Percentiles rank a stretch among this genome's conserved stretches.
Evolutionary conservation across 805 yeast species (phyloP).

Genomic region (Pichia exigua): DNA sequence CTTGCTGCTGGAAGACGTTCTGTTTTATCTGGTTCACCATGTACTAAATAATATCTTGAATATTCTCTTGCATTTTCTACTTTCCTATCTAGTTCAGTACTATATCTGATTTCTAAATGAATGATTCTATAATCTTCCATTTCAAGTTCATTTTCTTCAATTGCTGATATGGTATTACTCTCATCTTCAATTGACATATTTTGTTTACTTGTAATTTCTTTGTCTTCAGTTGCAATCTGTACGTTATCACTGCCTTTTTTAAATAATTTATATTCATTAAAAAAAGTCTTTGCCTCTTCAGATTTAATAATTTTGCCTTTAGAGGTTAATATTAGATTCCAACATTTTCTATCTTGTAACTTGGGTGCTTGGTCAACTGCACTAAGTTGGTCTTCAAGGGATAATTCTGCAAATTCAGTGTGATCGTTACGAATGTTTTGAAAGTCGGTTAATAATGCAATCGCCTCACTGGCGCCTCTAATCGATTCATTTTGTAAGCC

Average conservation of each 20-base stretch:
- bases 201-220: neutral
- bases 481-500: constrained; percentile 3
- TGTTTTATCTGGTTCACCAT: constrained; percentile 58
- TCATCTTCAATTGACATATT: neutral
- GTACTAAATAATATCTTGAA: constrained; percentile 57
- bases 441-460: constrained; percentile 6
- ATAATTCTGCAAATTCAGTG: constrained; percentile 6
- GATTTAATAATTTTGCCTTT: constrained; percentile 5
- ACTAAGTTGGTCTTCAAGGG: constrained; percentile 3
- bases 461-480: constrained; percentile 5
- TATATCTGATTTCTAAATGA: constrained; percentile 34
- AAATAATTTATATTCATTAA: neutral
- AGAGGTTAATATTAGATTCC: constrained; percentile 10
- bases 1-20: constrained; percentile 21
- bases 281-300: constrained; percentile 2
- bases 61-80: constrained; percentile 47
- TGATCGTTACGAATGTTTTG: constrained; percentile 7
- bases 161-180: neutral
- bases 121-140: neutral
- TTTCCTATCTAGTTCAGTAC: constrained; percentile 49
- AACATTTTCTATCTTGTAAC: constrained; percentile 9
- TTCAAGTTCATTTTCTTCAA: neutral
- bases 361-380: constrained; percentile 8
- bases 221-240: neutral
- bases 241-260: neutral